Evolutionary conservation across 108 stramenopile genomes (phyloP).

Genomic region (Discostella pseudostelligera): DNA sequence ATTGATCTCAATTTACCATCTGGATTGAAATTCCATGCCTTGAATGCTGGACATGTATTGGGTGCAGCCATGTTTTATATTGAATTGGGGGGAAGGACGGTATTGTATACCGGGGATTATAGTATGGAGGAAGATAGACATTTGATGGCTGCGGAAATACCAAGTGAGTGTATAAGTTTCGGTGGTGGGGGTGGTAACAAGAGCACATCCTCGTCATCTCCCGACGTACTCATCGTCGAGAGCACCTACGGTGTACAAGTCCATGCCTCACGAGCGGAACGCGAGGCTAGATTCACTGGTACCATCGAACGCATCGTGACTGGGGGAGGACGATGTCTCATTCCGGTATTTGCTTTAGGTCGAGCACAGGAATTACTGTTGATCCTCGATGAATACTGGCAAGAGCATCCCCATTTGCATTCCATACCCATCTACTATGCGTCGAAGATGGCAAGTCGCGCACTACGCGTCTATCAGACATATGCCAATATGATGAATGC

Average conservation of each 20-base stretch:
- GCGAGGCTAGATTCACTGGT: slow-evolving; percentile 93
- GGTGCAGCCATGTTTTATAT: slow-evolving; percentile 98
- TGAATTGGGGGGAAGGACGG: slow-evolving; percentile 90
- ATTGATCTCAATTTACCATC: slow-evolving; percentile 65
- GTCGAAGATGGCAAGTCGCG: slow-evolving; percentile 87
- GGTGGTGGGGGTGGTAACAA: slow-evolving; percentile 2
- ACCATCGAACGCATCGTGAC: slow-evolving; percentile 86
- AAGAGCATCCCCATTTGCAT: slow-evolving; percentile 92
- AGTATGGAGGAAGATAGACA: slow-evolving; percentile 97
- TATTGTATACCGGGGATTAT: slow-evolving; percentile 99
- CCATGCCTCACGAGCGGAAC: slow-evolving; percentile 87
- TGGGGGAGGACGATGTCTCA: slow-evolving; percentile 92
- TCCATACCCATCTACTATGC: slow-evolving; percentile 95
- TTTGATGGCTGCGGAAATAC: slow-evolving; percentile 96
- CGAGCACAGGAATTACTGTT: slow-evolving; percentile 95
- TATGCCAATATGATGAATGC: slow-evolving; percentile 99
- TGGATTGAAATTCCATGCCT: slow-evolving; percentile 92
- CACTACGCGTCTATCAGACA: slow-evolving; percentile 96
- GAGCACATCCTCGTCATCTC: slow-evolving; percentile 37
- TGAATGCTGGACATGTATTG: slow-evolving; percentile 98
- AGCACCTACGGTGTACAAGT: slow-evolving; percentile 96
- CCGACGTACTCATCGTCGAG: slow-evolving; percentile 97
- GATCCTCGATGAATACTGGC: slow-evolving; percentile 98
- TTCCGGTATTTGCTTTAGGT: slow-evolving; percentile 98
- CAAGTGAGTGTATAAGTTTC: slow-evolving; percentile 17